Conservation (phyloP, 1,139 yeast genomes). For the Suhomyces maxii region DNA sequence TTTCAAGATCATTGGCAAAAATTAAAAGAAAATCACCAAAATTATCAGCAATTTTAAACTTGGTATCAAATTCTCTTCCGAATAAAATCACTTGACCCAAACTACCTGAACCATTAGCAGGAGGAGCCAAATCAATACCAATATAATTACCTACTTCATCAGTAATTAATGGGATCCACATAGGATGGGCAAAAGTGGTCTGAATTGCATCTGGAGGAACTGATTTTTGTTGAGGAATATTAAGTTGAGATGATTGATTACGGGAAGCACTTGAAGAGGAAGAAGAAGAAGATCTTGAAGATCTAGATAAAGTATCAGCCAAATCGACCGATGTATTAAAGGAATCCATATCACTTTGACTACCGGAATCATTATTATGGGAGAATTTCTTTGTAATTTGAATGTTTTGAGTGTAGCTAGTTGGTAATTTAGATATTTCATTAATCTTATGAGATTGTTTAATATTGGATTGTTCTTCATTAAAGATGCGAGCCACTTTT, state of each 20-base stretch:
- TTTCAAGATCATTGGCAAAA: conserved; percentile 82
- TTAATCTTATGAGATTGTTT: conserved; percentile 21
- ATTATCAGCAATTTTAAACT: conserved; percentile 72
- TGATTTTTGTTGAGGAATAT: conserved; percentile 62
- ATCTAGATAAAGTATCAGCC: conserved; percentile 5
- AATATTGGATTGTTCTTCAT: conserved; percentile 27
- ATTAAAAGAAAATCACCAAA: conserved; percentile 83
- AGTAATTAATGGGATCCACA: conserved; percentile 88
- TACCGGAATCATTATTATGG: conserved; percentile 5
- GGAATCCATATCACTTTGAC: conserved; percentile 4
- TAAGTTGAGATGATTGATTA: conserved; percentile 6
- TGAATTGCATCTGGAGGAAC: conserved; percentile 75
- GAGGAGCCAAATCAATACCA: conserved; percentile 88
- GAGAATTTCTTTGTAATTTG: conserved; percentile 25
- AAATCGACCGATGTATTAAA: conserved; percentile 7
- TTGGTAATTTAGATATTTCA: conserved; percentile 28
- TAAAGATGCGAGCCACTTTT: conserved; percentile 53
- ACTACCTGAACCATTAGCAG: conserved; percentile 53
- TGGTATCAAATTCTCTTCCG: conserved; percentile 87
- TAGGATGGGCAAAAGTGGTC: conserved; percentile 75
- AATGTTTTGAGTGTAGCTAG: conserved; percentile 23
- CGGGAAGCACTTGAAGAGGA: conserved; percentile 5
- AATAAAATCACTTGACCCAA: conserved; percentile 86
- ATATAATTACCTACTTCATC: conserved; percentile 89
- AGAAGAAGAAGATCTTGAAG: conserved; percentile 7